These are phyloP conservation scores for Amanita exitialis DNA, from an alignment of 768 basidiomycete genomes.

Conservation along the genomic window DNA sequence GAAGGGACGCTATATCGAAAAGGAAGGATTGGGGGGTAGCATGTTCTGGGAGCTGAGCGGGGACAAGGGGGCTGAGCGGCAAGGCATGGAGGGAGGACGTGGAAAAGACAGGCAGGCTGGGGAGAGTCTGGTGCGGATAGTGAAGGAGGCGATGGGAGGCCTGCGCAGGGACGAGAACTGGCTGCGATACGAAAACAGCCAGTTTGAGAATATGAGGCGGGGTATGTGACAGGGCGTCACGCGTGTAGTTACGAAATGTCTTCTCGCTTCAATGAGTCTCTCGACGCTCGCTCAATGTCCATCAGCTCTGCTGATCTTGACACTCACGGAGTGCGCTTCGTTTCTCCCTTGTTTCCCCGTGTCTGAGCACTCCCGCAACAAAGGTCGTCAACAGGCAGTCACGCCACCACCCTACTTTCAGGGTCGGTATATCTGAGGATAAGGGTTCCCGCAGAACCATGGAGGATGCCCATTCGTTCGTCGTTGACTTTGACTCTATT, in stretches of 20 bases:
- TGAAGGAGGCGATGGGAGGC: constrained; percentile 71
- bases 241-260: constrained; percentile 16
- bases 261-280: constrained; percentile 43
- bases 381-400: constrained; percentile 70
- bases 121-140: constrained; percentile 58
- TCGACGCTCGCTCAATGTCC: constrained; percentile 74
- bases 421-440: constrained; percentile 73
- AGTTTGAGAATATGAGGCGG: constrained; percentile 70
- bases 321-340: constrained; percentile 59
- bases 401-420: constrained; percentile 49
- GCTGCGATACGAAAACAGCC: constrained; percentile 66
- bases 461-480: constrained; percentile 97
- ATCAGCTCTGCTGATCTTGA: constrained; percentile 72
- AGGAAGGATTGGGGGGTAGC: constrained; percentile 72
- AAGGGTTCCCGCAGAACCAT: constrained; percentile 86
- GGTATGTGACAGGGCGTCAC: constrained; percentile 39
- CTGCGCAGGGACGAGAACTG: constrained; percentile 70
- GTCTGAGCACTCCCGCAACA: constrained; percentile 1
- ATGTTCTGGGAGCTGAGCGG: constrained; percentile 96
- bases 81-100: constrained; percentile 63
- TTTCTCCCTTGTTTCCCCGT: background rate
- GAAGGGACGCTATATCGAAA: constrained; percentile 77
- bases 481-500: constrained; percentile 86
- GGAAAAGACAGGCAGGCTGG: constrained; percentile 72
- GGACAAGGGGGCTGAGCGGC: constrained; percentile 61